Conservation (phyloP, 73 alveolate species). For the Symbiodinium pilosum region DNA sequence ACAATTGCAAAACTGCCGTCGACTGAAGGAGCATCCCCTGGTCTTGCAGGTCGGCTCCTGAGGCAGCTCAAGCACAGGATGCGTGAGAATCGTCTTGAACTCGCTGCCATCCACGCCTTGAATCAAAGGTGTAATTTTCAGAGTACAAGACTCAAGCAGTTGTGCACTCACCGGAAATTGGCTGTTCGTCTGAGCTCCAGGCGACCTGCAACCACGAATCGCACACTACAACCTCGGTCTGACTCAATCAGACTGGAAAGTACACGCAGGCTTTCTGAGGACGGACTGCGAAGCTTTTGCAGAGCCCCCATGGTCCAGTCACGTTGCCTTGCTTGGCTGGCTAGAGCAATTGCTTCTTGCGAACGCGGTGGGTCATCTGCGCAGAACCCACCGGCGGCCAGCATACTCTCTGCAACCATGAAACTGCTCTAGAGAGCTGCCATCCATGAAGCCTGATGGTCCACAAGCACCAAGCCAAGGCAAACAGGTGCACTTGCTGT, state of each 20-base stretch:
- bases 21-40: too few relatives aligned
- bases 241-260: not conserved
- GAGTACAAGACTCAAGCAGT: too few relatives aligned
- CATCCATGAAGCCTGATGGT: conserved; percentile 26
- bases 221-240: not conserved
- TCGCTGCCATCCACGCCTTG: conserved; percentile 47
- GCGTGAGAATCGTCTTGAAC: conserved; percentile 27
- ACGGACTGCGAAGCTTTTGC: conserved; percentile 21
- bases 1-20: too few relatives aligned
- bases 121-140: not conserved
- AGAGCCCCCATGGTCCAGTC: conserved; percentile 19
- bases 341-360: too few relatives aligned
- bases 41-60: not conserved
- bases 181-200: conserved; percentile 26
- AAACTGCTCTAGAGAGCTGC: conserved; percentile 24
- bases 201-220: conserved; percentile 61
- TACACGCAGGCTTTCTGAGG: not conserved
- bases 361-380: too few relatives aligned
- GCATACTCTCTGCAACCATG: too few relatives aligned
- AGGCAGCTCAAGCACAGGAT: conserved; percentile 35
- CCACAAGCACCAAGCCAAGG: not conserved
- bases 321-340: not conserved
- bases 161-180: too few relatives aligned
- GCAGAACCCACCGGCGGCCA: too few relatives aligned
- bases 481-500: not conserved